Evolutionary conservation across 305 asterid species (phyloP), one percentile per base, ranked within the genome.

Genomic region (Rubia peregrina): DNA sequence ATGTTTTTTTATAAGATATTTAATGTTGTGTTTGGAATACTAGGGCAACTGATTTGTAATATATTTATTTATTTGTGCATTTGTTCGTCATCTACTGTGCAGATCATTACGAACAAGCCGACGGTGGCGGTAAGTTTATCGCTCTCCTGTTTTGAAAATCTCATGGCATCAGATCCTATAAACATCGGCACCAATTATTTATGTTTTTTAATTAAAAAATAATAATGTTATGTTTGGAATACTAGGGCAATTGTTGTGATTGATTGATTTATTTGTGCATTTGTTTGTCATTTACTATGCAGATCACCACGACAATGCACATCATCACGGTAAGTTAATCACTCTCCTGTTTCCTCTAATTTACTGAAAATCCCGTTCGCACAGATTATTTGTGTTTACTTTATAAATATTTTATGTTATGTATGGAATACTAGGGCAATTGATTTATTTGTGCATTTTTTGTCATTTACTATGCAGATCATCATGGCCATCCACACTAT

Each of bases 61-160:
- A 13, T 7, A 64, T 48, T 22, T 1, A 30, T n/a, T 65, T n/a
- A 42, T 51, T 65, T 22, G 9, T 46, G 33, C 33, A 30, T 30
- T 30, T 30, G 33, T 30, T 30, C 63, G 48, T 40, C 64, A 46
- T 40, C 64, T 57, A 43, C 61, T 14, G 60, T 82, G 79, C 76
- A 85, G 89, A 83, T 61, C 89, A 75, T 63, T 83, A 81, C 24
- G 89, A 80, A 30, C 85, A 85, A 51, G 84, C 90, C 81, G 80
- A 81, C 69, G 86, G 85, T 49, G 85, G 81, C 49, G 88, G 88
- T 85, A 73, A 33, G 65, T 61, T 74, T 67, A 17, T 8, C 24
- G 17, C 51, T 48, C 36, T 30, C 33, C 68, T 21, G 11, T 44
- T 57, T 69, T 51, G 14, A 41, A 19, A 69, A 38, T 3, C 38